Evolutionary conservation across 495 filamentous ascomycete species (phyloP), one percentile per base, ranked within the genome.

Genomic region (Clohesyomyces aquaticus): DNA sequence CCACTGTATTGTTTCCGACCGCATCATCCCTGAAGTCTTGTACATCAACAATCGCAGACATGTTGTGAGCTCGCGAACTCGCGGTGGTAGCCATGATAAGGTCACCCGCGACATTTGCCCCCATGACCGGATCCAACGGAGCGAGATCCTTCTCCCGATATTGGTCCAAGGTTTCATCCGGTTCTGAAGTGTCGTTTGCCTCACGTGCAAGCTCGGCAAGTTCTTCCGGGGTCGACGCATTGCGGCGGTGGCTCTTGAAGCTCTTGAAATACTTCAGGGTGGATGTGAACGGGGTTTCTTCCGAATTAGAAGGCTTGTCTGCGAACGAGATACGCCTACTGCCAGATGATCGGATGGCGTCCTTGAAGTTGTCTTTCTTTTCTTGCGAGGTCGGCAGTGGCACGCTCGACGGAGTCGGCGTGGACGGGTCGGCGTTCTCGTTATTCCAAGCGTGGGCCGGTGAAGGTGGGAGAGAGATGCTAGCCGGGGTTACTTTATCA

Each of bases 221-320:
- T 49, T 65, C 62, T 22, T 65, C 62, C 1, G 62, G 62, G 1
- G 59, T 35, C 19, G 47, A 53, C 2, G 62, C 55, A 50, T 65
- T 65, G 41, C 62, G 55, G 21, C 62, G 62, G 23, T 66, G 55
- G 19, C 10, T 29, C 19, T 51, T 57, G 48, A 35, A 18, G 9
- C 21, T n/a, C 42, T 66, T 66, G 55, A 66, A 55, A 49, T 54
- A 52, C 4, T 60, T 60, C 18, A 66, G 55, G 10, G 63, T 55
- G n/a, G 32, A 48, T 2, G 55, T 55, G 63, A 60, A 60, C 12
- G 55, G 63, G 12, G 63, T 66, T 16, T 66, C 55, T 12, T 22
- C n/a, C 6, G 41, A 18, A 16, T 25, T 23, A 3, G 47, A 38
- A n/a, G n/a, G n/a, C 16, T 23, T 25, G 1, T 49, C 16, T 16